Conservation (phyloP, 148 eudicot species). For the Agrostemma githago region DNA sequence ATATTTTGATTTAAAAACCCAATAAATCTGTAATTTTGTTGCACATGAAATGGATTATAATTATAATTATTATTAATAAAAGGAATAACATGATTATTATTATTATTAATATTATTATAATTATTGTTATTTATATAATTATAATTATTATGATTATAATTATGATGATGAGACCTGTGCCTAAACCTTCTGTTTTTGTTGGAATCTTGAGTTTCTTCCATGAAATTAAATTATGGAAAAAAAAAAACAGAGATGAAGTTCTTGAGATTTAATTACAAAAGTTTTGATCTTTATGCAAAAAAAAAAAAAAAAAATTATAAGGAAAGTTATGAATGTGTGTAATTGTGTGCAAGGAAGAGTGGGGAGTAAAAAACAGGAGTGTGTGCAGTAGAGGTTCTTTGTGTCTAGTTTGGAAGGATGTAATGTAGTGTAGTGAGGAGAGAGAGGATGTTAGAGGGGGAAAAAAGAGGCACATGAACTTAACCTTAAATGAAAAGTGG, state of each 20-base stretch:
- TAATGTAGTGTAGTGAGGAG: constrained; percentile 3
- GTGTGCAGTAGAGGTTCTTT: constrained; percentile 25
- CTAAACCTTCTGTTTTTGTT: constrained; percentile 43
- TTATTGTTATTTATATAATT: too few species aligned
- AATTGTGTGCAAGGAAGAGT: not conserved
- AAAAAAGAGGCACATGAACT: constrained; percentile 19
- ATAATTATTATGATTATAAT: constrained; percentile 21
- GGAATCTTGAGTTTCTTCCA: constrained; percentile 58
- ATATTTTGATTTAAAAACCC: constrained; percentile 45
- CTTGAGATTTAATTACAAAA: constrained; percentile 4
- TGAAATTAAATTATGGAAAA: constrained; percentile 28
- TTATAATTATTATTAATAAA: constrained; percentile 6
- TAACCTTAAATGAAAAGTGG: constrained; percentile 18
- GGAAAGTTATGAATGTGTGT: constrained; percentile 8
- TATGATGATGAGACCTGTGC: constrained; percentile 28
- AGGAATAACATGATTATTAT: constrained; percentile 1
- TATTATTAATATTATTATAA: not conserved
- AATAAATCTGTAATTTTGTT: constrained; percentile 33
- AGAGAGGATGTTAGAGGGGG: constrained; percentile 15
- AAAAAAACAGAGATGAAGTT: constrained; percentile 14
- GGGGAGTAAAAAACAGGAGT: constrained; percentile 34
- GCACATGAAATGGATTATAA: constrained; percentile 21
- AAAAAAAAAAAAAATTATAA: not conserved
- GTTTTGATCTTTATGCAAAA: not conserved
- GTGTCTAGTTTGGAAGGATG: constrained; percentile 28